Percentiles rank a stretch among this genome's conserved stretches.
These are phyloP conservation scores for Venturia asperata DNA, from an alignment of 2,329 filamentous ascomycete genomes.

Conservation along the genomic window DNA sequence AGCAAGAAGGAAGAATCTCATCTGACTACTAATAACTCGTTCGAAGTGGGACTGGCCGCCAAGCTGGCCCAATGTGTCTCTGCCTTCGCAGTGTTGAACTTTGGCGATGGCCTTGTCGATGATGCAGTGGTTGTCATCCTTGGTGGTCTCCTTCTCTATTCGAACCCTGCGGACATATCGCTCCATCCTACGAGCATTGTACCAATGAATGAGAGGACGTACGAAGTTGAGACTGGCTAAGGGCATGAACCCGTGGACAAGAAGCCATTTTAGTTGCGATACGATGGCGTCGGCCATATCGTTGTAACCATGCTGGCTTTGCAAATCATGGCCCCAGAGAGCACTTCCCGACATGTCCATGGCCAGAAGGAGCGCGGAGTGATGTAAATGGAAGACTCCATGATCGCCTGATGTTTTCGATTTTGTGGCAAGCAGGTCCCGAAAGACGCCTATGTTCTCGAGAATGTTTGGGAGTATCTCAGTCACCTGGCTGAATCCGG, in stretches of 20 bases:
- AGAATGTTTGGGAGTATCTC: constrained; percentile 13
- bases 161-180: neutral
- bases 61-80: neutral
- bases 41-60: neutral
- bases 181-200: neutral
- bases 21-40: neutral
- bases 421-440: neutral
- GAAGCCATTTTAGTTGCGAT: neutral
- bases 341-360: constrained; percentile 16
- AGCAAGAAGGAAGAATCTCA: constrained; percentile 36
- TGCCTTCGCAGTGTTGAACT: neutral
- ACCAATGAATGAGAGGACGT: neutral
- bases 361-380: constrained; percentile 12
- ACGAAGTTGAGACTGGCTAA: neutral
- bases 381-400: neutral
- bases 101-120: constrained; percentile 6
- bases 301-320: neutral
- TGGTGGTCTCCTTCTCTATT: neutral
- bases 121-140: neutral
- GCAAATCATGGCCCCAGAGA: neutral
- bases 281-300: neutral
- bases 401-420: neutral
- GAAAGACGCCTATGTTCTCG: constrained; percentile 10
- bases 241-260: neutral
- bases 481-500: constrained; percentile 18